These are phyloP conservation scores for Cercospora zeae-maydis DNA, from an alignment of 2,329 filamentous ascomycete species.

Conservation along the genomic window DNA sequence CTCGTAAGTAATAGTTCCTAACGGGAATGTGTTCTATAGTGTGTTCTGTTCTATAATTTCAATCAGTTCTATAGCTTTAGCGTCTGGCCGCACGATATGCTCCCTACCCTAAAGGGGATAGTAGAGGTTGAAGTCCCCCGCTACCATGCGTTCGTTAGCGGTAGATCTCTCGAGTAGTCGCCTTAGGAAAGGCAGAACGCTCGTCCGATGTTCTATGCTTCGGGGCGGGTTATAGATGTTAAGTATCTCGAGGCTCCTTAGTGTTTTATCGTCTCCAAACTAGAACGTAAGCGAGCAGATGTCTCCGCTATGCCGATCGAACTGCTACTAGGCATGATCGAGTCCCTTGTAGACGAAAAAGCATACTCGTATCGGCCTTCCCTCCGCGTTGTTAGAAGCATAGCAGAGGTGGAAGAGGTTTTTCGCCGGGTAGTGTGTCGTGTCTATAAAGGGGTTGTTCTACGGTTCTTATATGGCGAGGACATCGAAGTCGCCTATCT, in stretches of 20 bases:
- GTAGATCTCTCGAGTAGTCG: background rate
- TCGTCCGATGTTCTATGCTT: background rate
- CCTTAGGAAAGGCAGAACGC: background rate
- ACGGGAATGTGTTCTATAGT: background rate
- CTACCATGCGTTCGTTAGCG: background rate
- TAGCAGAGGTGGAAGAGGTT: background rate
- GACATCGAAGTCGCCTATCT: background rate
- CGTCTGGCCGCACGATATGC: background rate
- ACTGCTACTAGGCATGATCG: background rate
- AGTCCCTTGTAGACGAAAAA: background rate
- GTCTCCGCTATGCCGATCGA: background rate
- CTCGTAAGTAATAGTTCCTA: constrained; percentile 1
- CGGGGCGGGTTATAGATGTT: background rate
- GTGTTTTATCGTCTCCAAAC: background rate
- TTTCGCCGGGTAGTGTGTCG: background rate
- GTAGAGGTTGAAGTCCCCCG: constrained; percentile 3
- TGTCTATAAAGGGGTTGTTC: background rate
- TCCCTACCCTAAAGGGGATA: background rate
- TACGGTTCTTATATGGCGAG: background rate
- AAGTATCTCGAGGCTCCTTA: background rate
- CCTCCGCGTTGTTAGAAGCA: background rate
- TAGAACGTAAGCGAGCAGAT: background rate
- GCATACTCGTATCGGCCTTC: background rate
- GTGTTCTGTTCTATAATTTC: background rate
- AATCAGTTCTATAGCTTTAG: background rate